Evolutionary conservation across 2,329 filamentous ascomycete species (phyloP).

Genomic region (Pseudogymnoascus pannorum): DNA sequence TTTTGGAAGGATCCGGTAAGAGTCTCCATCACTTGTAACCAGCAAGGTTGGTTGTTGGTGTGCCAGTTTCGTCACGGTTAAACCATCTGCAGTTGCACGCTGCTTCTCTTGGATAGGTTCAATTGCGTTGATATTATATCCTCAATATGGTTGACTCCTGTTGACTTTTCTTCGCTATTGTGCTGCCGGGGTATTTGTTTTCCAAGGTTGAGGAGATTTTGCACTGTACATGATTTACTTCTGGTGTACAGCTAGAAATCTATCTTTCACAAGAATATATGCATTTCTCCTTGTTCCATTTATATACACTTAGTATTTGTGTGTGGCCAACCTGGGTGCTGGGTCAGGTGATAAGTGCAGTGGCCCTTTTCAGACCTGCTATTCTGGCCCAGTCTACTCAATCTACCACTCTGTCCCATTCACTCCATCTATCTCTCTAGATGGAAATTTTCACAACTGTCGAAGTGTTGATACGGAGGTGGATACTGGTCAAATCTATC

Average conservation of each 20-base stretch:
- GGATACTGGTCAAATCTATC: not conserved
- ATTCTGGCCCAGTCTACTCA: not conserved
- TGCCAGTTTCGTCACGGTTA: not conserved
- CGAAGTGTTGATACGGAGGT: not conserved
- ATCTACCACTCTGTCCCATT: not conserved
- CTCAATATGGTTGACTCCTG: not conserved
- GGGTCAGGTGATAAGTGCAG: not conserved
- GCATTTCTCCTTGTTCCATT: not conserved
- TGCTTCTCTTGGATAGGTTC: not conserved
- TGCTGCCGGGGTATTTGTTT: not conserved
- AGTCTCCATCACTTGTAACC: not conserved
- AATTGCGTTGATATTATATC: not conserved
- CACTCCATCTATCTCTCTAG: not conserved
- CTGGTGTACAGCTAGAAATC: not conserved
- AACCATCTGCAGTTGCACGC: not conserved
- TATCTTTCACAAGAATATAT: not conserved
- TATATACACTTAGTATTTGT: not conserved
- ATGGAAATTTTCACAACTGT: not conserved
- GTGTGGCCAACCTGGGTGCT: not conserved
- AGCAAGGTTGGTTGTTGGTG: not conserved
- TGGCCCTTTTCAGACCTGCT: not conserved
- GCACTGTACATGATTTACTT: not conserved
- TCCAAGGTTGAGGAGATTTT: not conserved
- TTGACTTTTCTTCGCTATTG: not conserved
- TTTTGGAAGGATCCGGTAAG: not conserved